Conservation (phyloP, 1,284 basidiomycete genomes). For the Ustilago bromivora region DNA sequence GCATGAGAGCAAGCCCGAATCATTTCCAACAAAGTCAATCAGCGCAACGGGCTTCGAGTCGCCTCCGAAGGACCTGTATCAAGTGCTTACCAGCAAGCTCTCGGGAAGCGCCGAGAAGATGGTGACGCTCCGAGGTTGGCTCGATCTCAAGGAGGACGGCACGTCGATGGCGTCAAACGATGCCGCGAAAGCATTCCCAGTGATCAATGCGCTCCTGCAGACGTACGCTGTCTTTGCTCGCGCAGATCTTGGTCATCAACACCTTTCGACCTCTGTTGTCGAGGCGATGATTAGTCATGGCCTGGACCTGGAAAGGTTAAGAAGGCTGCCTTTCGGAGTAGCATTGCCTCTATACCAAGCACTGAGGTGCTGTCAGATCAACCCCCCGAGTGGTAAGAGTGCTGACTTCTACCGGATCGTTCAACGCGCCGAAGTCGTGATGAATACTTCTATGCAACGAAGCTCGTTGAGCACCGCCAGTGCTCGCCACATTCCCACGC, state of each 20-base stretch:
- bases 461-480: constrained; percentile 16
- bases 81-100: constrained; percentile 12
- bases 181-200: constrained; percentile 13
- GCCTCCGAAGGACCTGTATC: constrained; percentile 25
- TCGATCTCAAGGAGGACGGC: neutral
- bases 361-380: constrained; percentile 81
- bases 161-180: neutral
- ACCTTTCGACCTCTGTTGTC: constrained; percentile 72
- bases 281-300: constrained; percentile 75
- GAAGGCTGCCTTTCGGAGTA: constrained; percentile 76
- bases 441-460: constrained; percentile 27
- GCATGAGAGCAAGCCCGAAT: too few species aligned
- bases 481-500: constrained; percentile 14
- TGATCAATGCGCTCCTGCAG: constrained; percentile 18
- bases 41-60: neutral
- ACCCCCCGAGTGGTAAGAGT: constrained; percentile 80
- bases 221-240: constrained; percentile 20
- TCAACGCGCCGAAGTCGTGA: constrained; percentile 80
- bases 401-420: constrained; percentile 80
- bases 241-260: neutral
- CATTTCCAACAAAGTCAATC: neutral
- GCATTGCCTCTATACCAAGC: constrained; percentile 85
- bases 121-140: constrained; percentile 18
- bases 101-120: neutral
- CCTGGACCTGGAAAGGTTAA: constrained; percentile 74